phyloP scores from a whole-genome alignment of 306 rosid genomes.

The Quercus robur region DNA sequence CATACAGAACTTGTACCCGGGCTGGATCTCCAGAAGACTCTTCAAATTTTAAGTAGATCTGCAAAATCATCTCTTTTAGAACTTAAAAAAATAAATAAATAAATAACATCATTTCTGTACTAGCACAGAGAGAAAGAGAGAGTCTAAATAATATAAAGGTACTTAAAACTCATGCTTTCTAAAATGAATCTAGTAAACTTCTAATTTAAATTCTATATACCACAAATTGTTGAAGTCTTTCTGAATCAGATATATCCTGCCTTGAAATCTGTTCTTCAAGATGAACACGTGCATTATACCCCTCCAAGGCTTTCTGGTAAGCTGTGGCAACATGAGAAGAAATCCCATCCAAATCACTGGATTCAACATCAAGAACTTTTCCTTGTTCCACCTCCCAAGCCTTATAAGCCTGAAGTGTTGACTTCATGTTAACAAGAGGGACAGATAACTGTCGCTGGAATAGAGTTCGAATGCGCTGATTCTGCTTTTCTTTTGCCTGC shows the following conservation, averaged over 20 bases:
- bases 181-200: neutral
- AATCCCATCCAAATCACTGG: constrained; percentile 37
- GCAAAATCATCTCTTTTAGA: constrained; percentile 27
- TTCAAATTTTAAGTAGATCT: constrained; percentile 86
- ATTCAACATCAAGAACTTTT: constrained; percentile 35
- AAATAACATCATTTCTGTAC: neutral
- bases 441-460: constrained; percentile 90
- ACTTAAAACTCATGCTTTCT: neutral
- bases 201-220: constrained; percentile 30
- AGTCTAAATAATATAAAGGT: neutral
- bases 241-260: constrained; percentile 54
- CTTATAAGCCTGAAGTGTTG: constrained; percentile 64
- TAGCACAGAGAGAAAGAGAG: neutral
- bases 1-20: constrained; percentile 76
- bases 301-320: constrained; percentile 70
- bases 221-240: constrained; percentile 61
- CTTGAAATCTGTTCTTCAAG: constrained; percentile 60
- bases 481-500: constrained; percentile 80
- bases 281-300: constrained; percentile 63
- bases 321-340: constrained; percentile 62
- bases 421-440: constrained; percentile 68
- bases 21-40: constrained; percentile 73
- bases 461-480: constrained; percentile 58
- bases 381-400: constrained; percentile 84
- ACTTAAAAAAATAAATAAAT: neutral